Evolutionary conservation across 2,329 filamentous ascomycete species (phyloP).

Genomic region (Thermoascus crustaceus): DNA sequence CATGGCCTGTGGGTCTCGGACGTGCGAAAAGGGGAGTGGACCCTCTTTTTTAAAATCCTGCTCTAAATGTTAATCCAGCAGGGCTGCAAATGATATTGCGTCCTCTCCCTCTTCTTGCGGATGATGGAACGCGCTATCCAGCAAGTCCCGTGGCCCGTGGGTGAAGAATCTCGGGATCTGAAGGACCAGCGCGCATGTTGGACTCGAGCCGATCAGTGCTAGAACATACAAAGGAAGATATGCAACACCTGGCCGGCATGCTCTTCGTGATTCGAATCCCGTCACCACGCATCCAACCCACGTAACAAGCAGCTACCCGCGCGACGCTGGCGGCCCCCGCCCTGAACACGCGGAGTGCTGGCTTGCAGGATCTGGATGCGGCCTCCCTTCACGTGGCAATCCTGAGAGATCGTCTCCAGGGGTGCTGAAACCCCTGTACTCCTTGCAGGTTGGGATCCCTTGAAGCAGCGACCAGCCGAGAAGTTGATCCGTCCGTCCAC

Average conservation of each 20-base stretch:
- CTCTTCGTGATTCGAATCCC: background rate
- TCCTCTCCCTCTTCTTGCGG: background rate
- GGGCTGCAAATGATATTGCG: constrained; percentile 1
- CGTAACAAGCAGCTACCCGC: too few species aligned
- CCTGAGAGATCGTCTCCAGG: constrained; percentile 1
- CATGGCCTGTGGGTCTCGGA: too few species aligned
- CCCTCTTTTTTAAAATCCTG: background rate
- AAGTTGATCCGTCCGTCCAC: too few species aligned
- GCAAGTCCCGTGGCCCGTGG: background rate
- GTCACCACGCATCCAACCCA: background rate
- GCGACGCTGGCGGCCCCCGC: background rate
- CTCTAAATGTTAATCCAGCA: constrained; percentile 2
- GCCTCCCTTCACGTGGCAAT: constrained; percentile 1
- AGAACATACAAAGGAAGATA: too few species aligned
- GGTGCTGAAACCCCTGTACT: background rate
- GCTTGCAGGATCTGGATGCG: constrained; percentile 2
- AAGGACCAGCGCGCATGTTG: constrained; percentile 1
- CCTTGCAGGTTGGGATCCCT: background rate
- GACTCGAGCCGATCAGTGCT: background rate
- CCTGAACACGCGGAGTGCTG: constrained; percentile 1
- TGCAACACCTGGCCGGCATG: too few species aligned
- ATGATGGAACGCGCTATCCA: background rate
- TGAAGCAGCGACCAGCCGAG: background rate
- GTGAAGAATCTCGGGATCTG: constrained; percentile 1
- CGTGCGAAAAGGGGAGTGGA: constrained; percentile 2